A percentile compares a stretch with the other conserved stretches of the same genome.
Evolutionary conservation across 495 filamentous ascomycete genomes (phyloP).

Genomic region (Neurospora intermedia): DNA sequence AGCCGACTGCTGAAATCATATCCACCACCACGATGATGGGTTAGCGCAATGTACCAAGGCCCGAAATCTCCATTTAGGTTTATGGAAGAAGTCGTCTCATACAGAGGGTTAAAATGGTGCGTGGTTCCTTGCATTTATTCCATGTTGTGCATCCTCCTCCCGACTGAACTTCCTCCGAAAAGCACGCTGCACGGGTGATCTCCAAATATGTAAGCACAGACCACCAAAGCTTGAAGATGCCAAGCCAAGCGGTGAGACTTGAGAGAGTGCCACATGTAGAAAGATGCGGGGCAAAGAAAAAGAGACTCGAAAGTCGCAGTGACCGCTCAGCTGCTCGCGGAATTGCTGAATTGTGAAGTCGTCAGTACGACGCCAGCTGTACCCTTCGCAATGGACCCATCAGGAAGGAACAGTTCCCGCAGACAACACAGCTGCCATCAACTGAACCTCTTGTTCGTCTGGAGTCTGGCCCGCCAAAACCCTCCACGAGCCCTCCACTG

Average conservation of each 20-base stretch:
- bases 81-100: not conserved
- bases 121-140: not conserved
- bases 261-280: constrained; percentile 1
- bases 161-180: not conserved
- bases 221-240: not conserved
- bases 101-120: not conserved
- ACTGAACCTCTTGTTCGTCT: constrained; percentile 8
- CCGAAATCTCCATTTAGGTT: not conserved
- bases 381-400: not conserved
- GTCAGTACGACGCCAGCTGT: not conserved
- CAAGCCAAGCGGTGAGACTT: constrained; percentile 8
- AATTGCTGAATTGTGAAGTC: not conserved
- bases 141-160: not conserved
- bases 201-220: not conserved
- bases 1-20: not conserved
- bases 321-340: not conserved
- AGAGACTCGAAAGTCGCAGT: not conserved
- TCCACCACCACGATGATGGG: not conserved
- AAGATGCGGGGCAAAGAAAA: constrained; percentile 4
- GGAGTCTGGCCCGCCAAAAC: not conserved
- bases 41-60: not conserved
- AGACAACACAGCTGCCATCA: not conserved
- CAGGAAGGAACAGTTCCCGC: constrained; percentile 6
- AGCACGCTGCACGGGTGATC: not conserved
- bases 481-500: not conserved